Base-by-base conservation (phyloP, 768 basidiomycete genomes). In the Rubroboletus satanas region DNA sequence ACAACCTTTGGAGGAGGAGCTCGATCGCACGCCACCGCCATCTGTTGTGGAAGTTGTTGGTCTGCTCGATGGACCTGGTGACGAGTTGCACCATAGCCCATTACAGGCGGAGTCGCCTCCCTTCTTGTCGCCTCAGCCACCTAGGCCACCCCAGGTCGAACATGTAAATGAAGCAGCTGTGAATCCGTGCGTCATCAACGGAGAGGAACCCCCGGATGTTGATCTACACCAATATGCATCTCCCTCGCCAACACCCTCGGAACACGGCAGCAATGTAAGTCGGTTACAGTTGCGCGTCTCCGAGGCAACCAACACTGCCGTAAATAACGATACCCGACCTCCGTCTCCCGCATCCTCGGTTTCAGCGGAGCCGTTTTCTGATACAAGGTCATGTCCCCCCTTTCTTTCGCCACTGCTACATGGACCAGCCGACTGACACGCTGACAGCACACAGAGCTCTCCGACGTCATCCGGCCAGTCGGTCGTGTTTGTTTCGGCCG, bases 401-500 rank as follows among this genome's bases (percentile, higher is more conserved):
- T 18, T 46, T 8, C 7, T n/a, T n/a, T 11, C 18, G 32, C n/a
- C 4, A 9, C 9, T 18, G 37, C 7, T 28, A 21, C 11, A 33
- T 12, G 28, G 45, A 47, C 5, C 18, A 4, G 15, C 21, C 12
- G 26, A 36, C 47, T 56, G 44, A 59, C 21, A 8, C 3, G 1
- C 4, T 26, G 28, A 33, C 29, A 59, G 66, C 32, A 49, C 60
- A 4, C 44, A 21, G 9, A 57, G 32, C n/a, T 48, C 55, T 3
- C 21, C 47, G 7, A 29, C 48, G 29, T 55, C 60, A 15, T 68
- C 68, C 1, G 60, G 54, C 26, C 56, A 62, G 1, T 71, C 69
- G 18, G 33, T 69, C 28, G 65, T 72, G 37, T 71, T 65, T 35
- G 58, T 71, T 12, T 69, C 69, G 45, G 63, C 65, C 26, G 68